Evolutionary conservation across 306 rosid genomes (phyloP).

Genomic region (Adenanthera pavonina): DNA sequence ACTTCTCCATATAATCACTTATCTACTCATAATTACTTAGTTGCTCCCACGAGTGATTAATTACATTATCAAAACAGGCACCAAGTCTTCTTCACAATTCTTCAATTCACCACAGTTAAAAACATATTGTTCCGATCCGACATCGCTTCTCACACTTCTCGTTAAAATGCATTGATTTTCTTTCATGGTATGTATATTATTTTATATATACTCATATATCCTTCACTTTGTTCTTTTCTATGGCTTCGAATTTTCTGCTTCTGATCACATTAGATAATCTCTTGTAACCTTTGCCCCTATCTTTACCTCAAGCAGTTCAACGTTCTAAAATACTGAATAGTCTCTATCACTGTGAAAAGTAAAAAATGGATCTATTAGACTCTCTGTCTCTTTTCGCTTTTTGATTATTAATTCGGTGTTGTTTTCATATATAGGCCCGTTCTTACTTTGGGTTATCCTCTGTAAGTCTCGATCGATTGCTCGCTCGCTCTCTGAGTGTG

Average conservation of each 20-base stretch:
- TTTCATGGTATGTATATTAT: conserved; percentile 48
- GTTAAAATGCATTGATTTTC: conserved; percentile 39
- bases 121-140: neutral
- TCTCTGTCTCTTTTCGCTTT: neutral
- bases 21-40: too few species aligned
- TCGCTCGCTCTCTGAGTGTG: neutral
- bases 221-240: neutral
- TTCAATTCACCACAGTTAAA: neutral
- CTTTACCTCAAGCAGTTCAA: neutral
- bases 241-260: neutral
- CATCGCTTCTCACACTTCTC: conserved; percentile 52
- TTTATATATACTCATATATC: neutral
- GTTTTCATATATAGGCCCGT: conserved; percentile 54
- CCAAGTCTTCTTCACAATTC: neutral
- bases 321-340: neutral
- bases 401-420: neutral
- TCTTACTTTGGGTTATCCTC: conserved; percentile 61
- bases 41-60: too few species aligned
- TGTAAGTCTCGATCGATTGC: conserved; percentile 50
- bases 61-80: too few species aligned
- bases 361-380: neutral
- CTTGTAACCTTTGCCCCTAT: neutral
- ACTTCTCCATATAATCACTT: too few species aligned
- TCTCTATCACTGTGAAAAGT: neutral
- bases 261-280: neutral